Evolutionary conservation across 2,329 filamentous ascomycete genomes (phyloP).

Genomic region (Calonectria ilicicola): DNA sequence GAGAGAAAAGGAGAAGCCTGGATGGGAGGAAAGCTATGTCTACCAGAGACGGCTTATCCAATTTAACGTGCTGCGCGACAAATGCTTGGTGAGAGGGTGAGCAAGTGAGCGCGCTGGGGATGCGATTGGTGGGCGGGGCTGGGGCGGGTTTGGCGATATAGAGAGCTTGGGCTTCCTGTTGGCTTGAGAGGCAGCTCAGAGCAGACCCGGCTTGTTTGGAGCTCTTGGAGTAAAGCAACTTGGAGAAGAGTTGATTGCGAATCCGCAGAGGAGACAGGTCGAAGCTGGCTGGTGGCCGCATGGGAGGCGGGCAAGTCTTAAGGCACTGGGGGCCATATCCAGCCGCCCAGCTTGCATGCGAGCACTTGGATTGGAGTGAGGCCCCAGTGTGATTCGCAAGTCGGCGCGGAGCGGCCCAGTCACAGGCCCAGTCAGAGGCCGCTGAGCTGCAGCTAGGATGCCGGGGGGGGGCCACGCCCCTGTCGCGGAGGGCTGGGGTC

Average conservation of each 20-base stretch:
- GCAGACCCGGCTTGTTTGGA: neutral
- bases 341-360: conserved; percentile 41
- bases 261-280: conserved; percentile 18
- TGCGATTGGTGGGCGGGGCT: neutral
- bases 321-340: conserved; percentile 35
- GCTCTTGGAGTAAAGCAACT: neutral
- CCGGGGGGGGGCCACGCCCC: conserved; percentile 37
- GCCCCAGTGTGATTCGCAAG: conserved; percentile 43
- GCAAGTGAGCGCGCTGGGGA: neutral
- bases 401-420: conserved; percentile 42
- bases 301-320: conserved; percentile 42
- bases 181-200: neutral
- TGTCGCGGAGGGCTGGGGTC: conserved; percentile 14
- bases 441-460: conserved; percentile 29
- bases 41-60: conserved; percentile 19
- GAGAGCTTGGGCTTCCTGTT: neutral
- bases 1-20: neutral
- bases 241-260: conserved; percentile 19
- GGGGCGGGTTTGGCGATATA: neutral
- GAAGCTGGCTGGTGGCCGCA: conserved; percentile 30
- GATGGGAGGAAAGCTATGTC: neutral
- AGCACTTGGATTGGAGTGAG: conserved; percentile 29
- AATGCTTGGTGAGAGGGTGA: neutral
- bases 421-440: conserved; percentile 45
- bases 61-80: neutral